A percentile compares a stretch with the other conserved stretches of the same genome.
Conservation (phyloP, 192 early-diverging fungal species). For the Obelidium mucronatum region DNA sequence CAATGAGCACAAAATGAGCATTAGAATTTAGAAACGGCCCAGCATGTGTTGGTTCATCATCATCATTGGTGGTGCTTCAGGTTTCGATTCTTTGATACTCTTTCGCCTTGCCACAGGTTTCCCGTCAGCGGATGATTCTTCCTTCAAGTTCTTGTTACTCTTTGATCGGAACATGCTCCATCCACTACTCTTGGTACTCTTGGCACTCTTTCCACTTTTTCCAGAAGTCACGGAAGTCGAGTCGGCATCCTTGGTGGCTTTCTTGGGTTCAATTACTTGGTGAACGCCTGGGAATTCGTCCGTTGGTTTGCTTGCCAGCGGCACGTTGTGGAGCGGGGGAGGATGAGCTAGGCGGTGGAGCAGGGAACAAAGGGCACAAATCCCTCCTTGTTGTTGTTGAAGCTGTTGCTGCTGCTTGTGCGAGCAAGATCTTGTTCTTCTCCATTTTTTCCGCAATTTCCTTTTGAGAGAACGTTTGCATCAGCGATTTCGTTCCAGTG, state of each 20-base stretch:
- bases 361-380: too few species aligned
- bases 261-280: background rate
- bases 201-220: conserved; percentile 13
- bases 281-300: conserved; percentile 10
- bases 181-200: background rate
- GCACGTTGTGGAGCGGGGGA: background rate
- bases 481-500: too few species aligned
- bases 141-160: background rate
- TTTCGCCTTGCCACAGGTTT: background rate
- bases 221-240: conserved; percentile 6
- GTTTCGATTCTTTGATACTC: background rate
- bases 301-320: background rate
- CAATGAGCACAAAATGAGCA: too few species aligned
- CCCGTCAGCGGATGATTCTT: background rate
- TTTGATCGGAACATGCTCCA: conserved; percentile 12
- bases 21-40: background rate
- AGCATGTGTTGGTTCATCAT: background rate
- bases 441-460: background rate
- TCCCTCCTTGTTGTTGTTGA: too few species aligned
- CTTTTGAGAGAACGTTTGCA: too few species aligned
- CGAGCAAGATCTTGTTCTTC: background rate
- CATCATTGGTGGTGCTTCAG: background rate
- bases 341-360: too few species aligned
- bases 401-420: too few species aligned
- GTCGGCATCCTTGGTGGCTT: background rate